Evolutionary conservation across 306 rosid species (phyloP).

Genomic region (Hippophae tibetana): DNA sequence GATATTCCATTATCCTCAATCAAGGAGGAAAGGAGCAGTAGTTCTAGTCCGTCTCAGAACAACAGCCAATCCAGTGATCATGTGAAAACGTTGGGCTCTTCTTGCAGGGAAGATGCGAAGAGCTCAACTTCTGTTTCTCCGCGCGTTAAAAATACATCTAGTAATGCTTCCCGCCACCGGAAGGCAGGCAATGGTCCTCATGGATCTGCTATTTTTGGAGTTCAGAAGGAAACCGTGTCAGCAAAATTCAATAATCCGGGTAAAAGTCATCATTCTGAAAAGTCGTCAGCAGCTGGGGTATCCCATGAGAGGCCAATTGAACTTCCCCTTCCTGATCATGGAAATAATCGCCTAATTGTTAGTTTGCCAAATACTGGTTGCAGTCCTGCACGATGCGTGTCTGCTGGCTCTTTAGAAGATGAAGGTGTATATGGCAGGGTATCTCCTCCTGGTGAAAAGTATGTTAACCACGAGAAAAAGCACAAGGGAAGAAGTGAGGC

Average conservation of each 20-base stretch:
- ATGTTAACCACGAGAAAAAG: constrained; percentile 42
- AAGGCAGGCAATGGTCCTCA: constrained; percentile 60
- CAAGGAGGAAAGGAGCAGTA: constrained; percentile 77
- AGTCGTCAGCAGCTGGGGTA: constrained; percentile 27
- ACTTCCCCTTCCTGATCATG: constrained; percentile 40
- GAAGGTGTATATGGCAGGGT: constrained; percentile 41
- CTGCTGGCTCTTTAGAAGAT: constrained; percentile 57
- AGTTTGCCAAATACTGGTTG: constrained; percentile 59
- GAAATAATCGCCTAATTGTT: constrained; percentile 48
- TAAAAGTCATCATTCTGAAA: constrained; percentile 40
- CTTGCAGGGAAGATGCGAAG: constrained; percentile 66
- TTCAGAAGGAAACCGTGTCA: constrained; percentile 42
- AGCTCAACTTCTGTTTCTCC: constrained; percentile 72
- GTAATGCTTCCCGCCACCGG: constrained; percentile 49
- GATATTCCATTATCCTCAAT: constrained; percentile 52
- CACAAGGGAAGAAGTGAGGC: constrained; percentile 44
- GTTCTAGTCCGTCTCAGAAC: constrained; percentile 88
- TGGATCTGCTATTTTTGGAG: constrained; percentile 41
- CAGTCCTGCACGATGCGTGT: constrained; percentile 56
- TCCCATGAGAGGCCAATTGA: constrained; percentile 46
- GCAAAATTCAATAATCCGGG: constrained; percentile 17
- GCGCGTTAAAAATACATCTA: constrained; percentile 35
- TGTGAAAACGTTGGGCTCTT: constrained; percentile 44
- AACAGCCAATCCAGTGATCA: constrained; percentile 80
- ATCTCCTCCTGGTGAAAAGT: constrained; percentile 59